Evolutionary conservation across 805 yeast genomes (phyloP), one percentile per base, ranked within the genome.

Genomic region (Phaffomyces thermotolerans): DNA sequence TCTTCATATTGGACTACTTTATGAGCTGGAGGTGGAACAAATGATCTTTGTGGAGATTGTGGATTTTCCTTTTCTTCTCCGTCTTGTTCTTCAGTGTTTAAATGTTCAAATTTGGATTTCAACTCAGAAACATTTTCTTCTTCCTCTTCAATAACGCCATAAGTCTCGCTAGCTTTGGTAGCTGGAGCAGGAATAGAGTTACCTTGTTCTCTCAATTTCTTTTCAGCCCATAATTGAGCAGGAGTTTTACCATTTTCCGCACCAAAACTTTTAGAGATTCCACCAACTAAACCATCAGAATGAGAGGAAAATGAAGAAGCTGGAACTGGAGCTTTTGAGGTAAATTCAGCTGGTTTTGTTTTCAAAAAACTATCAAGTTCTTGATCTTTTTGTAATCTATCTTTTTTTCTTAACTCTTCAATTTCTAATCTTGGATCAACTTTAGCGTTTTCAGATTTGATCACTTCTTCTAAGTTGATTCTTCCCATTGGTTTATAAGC

Each of bases 141-240:
- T 8, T 50, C 51, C 15, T 51, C 57, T 25, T 56, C 57, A 15
- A 43, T 46, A 35, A 52, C 55, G 6, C 47, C 46, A 12, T 59
- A 61, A 13, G 57, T 50, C 34, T 60, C 66, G 4, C 54, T 65
- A 23, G 63, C 62, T 23, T 52, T 37, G 29, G 48, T 42, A 22
- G 50, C 22, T 5, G 53, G 41, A 13, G 55, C 53, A 27, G 62
- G 53, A 12, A 59, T 27, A 6, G 56, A 37, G 4, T 53, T 45
- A 27, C 56, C 63, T 33, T 58, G 50, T 13, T 57, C 50, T 40
- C 57, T 75, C 54, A 69, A 78, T 59, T 80, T 73, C 39, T 88
- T 95, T 58, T 82, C 96, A 22, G 96, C 97, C 97, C 97, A 89
- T 25, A 86, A 56, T 66, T 89, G 96, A 25, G 96, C 96, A 22